Evolutionary conservation across 768 basidiomycete species (phyloP), one percentile per base, ranked within the genome.

Genomic region (Agaricus sinodeliciosus): DNA sequence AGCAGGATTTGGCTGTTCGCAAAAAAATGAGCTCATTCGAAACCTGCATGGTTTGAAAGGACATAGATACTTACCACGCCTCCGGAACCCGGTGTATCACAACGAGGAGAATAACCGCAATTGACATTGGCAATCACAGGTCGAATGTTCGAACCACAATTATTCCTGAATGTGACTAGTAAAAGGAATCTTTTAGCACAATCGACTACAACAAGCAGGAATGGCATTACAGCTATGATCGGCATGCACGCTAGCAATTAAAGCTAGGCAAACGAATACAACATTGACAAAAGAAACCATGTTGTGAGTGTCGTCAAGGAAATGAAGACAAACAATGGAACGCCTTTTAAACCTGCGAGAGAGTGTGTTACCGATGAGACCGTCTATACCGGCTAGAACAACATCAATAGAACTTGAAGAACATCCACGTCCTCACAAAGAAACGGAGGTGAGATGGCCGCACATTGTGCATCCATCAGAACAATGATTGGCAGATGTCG

Each of bases 41-140:
- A 22, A 2, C 22, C 22, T 22, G 22, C 22, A 2, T 22, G 3
- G 3, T 22, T 22, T 22, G 22, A 22, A 22, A 22, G 22, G 1
- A 50, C 44, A 67, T 11, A 31, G 31, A 31, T 11, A 58, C 62
- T 46, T 48, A 68, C 66, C 34, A 67, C 66, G 12, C 63, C 67
- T 2, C 69, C 69, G 26, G 65, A 69, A 51, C 65, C 67, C 15
- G 69, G 67, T 3, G 65, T 65, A 57, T 54, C 59, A 57, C 69
- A 70, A 22, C 72, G 65, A 27, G 72, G 71, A 15, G 70, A 72
- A 57, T 70, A 74, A 1, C 72, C 72, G 49, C 72, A 73, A 43
- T 68, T 69, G 2, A 62, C 63, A 55, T 73, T 68, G 39, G 67
- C 68, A 45, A 73, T 68, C 28, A 64, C 60, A n/a, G 72, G 71